phyloP scores from a whole-genome alignment of 164 flowering plant genomes.

The Tinospora cordifolia region DNA sequence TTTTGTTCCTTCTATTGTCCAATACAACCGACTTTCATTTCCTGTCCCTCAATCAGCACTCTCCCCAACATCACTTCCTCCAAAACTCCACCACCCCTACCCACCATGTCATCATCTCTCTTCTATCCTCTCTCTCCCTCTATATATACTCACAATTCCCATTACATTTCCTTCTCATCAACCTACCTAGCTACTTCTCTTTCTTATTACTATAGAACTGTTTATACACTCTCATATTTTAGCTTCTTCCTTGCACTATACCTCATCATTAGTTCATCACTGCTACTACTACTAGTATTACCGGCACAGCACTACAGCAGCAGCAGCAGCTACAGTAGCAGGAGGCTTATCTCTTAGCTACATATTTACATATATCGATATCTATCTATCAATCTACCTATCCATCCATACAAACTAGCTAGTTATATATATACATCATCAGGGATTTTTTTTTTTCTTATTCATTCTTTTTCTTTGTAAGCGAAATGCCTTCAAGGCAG shows the following conservation, averaged over 20 bases:
- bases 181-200: no score
- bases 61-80: slow-evolving; percentile 32
- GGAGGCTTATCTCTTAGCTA: neutral
- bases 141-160: neutral
- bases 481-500: slow-evolving; percentile 41
- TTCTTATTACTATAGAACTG: no score
- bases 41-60: slow-evolving; percentile 22
- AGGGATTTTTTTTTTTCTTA: no score
- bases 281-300: neutral
- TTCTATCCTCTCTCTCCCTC: neutral
- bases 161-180: neutral
- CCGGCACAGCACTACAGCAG: neutral
- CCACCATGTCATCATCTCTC: slow-evolving; percentile 28
- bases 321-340: neutral
- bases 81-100: slow-evolving; percentile 18
- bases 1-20: slow-evolving; percentile 38
- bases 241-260: no score
- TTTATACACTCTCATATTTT: no score
- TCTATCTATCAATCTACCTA: neutral
- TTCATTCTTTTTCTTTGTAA: neutral
- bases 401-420: no score
- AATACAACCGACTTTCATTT: slow-evolving; percentile 20
- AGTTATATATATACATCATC: no score
- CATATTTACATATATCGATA: no score
- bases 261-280: no score